Base-by-base conservation (phyloP, 225 moss, liverwort and hornwort genomes). In the Takakia lepidozioides region DNA sequence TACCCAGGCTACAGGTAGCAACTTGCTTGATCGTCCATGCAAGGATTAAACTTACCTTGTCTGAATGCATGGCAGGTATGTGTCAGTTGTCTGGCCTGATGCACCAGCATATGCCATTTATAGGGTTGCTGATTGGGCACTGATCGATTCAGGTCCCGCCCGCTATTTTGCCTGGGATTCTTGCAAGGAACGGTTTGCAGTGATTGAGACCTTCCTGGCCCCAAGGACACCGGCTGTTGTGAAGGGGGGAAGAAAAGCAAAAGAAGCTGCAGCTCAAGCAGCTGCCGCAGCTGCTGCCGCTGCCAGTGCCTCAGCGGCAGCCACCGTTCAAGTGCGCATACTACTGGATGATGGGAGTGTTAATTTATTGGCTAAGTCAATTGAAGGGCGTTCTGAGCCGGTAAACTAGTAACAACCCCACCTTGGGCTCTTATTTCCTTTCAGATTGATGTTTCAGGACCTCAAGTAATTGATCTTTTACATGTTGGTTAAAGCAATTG, bases 121-220 rank as follows among this genome's bases (percentile, higher is more conserved):
- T 67, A 70, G 72, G 58, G 82, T 74, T 48, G 45, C 59, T 59
- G 91, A 98, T 63, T 98, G 95, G 95, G 60, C 61, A 32, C 40
- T 75, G 49, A 65, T 87, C 20, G 80, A 87, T 61, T 70, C 75
- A 51, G 95, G 95, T 18, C 71, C 87, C 54, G 85, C 80, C 43
- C 85, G 76, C 55, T 75, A 90, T 67, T 91, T 98, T 74, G 87
- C 87, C 16, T 98, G 95, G 95, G 95, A 98, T 64, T 84, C 91
- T 10, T 98, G 91, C 69, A 98, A 87, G 63, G 95, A 98, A 48
- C 78, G 95, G 29, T 98, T 91, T 76, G 95, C 95, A 36, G 54
- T 91, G 49, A 65, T 98, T 36, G 86, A 87, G 55, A 72, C 90
- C 17, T 42, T 83, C 48, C 67, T 84, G 51, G 69, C 71, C 61